Evolutionary conservation across 208 protist species (phyloP).

Genomic region (Angomonas deanei): DNA sequence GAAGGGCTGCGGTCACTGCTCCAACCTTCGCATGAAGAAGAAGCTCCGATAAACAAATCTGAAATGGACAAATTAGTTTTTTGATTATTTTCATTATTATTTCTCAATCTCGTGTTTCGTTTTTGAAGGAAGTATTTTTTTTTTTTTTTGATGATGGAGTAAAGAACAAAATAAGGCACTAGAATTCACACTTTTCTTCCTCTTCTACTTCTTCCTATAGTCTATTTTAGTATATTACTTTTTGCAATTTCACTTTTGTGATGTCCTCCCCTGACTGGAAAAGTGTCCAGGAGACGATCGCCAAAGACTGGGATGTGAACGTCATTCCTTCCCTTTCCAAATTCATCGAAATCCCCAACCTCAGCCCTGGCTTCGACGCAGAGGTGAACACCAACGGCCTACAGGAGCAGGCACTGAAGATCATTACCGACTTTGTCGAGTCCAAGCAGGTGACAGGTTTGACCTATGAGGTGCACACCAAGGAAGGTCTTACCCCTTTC

Average conservation of each 20-base stretch:
- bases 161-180: neutral
- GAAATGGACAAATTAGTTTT: neutral
- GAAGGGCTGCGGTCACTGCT: slow-evolving; percentile 99
- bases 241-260: neutral
- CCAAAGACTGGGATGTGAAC: slow-evolving; percentile 77
- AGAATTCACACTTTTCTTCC: neutral
- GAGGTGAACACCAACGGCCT: slow-evolving; percentile 87
- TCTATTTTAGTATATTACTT: neutral
- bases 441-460: slow-evolving; percentile 67
- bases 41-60: slow-evolving; percentile 95
- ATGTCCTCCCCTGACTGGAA: neutral
- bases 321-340: slow-evolving; percentile 75
- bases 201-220: neutral
- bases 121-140: neutral
- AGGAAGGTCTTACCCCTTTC: slow-evolving; percentile 76
- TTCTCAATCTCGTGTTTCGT: neutral
- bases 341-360: slow-evolving; percentile 92
- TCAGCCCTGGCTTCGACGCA: slow-evolving; percentile 89
- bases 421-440: slow-evolving; percentile 86
- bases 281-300: neutral
- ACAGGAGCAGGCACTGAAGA: slow-evolving; percentile 77
- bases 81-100: neutral
- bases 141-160: too few relatives aligned
- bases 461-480: slow-evolving; percentile 67
- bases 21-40: slow-evolving; percentile 99